A percentile compares a stretch with the other conserved stretches of the same genome.
Conservation (phyloP, 805 yeast species). For the Lipomyces sp. region DNA sequence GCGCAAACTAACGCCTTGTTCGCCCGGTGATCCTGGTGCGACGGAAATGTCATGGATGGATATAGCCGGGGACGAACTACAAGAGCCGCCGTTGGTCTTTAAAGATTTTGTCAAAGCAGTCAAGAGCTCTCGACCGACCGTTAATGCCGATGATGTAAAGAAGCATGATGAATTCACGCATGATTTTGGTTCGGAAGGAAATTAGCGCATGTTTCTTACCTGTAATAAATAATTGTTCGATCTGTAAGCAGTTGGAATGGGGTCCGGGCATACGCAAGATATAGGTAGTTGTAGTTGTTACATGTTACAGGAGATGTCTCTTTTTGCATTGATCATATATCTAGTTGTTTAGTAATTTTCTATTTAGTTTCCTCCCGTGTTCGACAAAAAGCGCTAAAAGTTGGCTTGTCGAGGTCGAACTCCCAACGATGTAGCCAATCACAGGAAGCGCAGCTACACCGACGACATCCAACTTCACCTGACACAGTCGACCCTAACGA, state of each 20-base stretch:
- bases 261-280: not conserved
- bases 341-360: not conserved
- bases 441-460: not conserved
- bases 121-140: conserved; percentile 91
- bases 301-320: not conserved
- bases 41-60: conserved; percentile 93
- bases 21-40: conserved; percentile 93
- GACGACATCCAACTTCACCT: too few species aligned
- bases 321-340: not conserved
- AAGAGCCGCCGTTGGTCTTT: conserved; percentile 86
- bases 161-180: conserved; percentile 86
- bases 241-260: not conserved
- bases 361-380: not conserved
- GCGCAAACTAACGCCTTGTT: conserved; percentile 80
- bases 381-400: not conserved
- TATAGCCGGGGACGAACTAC: conserved; percentile 82
- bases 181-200: conserved; percentile 98
- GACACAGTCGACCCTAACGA: not conserved
- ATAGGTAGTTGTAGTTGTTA: not conserved
- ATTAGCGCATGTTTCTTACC: conserved; percentile 46
- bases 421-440: not conserved
- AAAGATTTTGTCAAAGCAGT: conserved; percentile 94
- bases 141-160: conserved; percentile 78
- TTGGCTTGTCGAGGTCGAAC: not conserved
- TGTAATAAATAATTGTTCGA: not conserved